Evolutionary conservation across 2,329 filamentous ascomycete species (phyloP).

Genomic region (Neobulgaria alba): DNA sequence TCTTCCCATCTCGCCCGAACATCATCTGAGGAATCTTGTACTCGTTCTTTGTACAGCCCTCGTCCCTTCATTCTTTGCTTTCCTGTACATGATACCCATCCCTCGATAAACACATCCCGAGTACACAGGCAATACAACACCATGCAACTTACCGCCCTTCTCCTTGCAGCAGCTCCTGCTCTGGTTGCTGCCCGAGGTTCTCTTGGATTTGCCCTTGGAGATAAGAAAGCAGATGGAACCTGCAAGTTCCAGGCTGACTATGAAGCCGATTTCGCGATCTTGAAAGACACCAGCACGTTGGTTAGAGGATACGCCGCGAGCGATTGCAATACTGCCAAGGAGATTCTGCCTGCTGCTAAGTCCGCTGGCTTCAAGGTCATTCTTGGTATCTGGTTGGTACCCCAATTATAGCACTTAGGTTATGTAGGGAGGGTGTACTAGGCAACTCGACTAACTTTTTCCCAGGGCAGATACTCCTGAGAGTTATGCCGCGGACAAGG

Average conservation of each 20-base stretch:
- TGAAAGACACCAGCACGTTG: constrained; percentile 42
- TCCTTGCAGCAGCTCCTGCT: constrained; percentile 33
- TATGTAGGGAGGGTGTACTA: too few relatives aligned
- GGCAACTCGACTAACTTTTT: constrained; percentile 1
- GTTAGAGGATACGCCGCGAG: constrained; percentile 60
- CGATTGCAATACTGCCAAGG: constrained; percentile 55
- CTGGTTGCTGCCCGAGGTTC: constrained; percentile 43
- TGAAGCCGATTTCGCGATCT: constrained; percentile 54
- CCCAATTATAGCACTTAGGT: constrained; percentile 5
- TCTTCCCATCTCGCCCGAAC: neutral
- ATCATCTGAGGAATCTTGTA: constrained; percentile 6
- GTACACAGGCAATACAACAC: neutral
- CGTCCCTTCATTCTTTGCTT: constrained; percentile 3
- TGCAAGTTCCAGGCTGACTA: constrained; percentile 59
- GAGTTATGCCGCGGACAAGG: constrained; percentile 52
- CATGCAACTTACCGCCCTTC: constrained; percentile 11
- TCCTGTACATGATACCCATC: constrained; percentile 6
- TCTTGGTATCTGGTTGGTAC: constrained; percentile 58
- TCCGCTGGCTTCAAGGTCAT: constrained; percentile 56
- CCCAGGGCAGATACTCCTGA: constrained; percentile 53
- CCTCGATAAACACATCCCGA: neutral
- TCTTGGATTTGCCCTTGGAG: constrained; percentile 59
- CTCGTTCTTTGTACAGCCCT: constrained; percentile 14
- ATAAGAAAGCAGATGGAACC: constrained; percentile 48
- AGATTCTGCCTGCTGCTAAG: constrained; percentile 58